Base-by-base conservation (phyloP, 2,329 filamentous ascomycete genomes). In the Aspergillus aculeatus region DNA sequence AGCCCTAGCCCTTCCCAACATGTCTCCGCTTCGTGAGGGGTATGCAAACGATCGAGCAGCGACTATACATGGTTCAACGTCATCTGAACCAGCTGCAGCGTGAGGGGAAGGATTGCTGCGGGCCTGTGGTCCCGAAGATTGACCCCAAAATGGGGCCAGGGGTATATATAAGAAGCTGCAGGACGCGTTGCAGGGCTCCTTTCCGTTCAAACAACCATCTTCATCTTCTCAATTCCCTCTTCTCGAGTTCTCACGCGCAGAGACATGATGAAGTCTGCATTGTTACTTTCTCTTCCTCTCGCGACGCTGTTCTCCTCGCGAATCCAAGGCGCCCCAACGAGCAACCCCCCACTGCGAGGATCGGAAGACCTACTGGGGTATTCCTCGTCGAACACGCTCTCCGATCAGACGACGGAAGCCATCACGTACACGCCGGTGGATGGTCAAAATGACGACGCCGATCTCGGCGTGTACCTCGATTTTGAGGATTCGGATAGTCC, bases 401-500 rank as follows among this genome's bases (percentile, higher is more conserved):
- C 71, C 2, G 73, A 71, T 11, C 67, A 75, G 54, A 66, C 75
- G 31, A 77, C 76, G 3, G 71, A 75, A 11, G 70, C 68, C 4
- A 63, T 77, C 21, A 65, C 73, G 4, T 80, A 77, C 54, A 69
- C 80, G 41, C 75, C 82, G 10, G 81, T 82, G 10, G 71, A 76
- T 0, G 83, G 81, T 0, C 84, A 87, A 66, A 79, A 79, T 1
- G 80, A 80, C 0, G 77, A 82, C 51, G 73, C 77, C 0, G 72
- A 82, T 10, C 73, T 84, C 14, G 85, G 84, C 0, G 67, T 80
- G 2, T 84, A 80, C 57, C 77, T 87, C 1, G 78, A 86, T 69
- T 84, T 87, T 63, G 77, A 81, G 53, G 73, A 78, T 56, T 77
- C 79, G 29, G 73, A 81, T 3, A 78, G 78, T 38, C 84, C 84